These are phyloP conservation scores for Thalassiosira exigua DNA, from an alignment of 352 stramenopile genomes.

Conservation along the genomic window DNA sequence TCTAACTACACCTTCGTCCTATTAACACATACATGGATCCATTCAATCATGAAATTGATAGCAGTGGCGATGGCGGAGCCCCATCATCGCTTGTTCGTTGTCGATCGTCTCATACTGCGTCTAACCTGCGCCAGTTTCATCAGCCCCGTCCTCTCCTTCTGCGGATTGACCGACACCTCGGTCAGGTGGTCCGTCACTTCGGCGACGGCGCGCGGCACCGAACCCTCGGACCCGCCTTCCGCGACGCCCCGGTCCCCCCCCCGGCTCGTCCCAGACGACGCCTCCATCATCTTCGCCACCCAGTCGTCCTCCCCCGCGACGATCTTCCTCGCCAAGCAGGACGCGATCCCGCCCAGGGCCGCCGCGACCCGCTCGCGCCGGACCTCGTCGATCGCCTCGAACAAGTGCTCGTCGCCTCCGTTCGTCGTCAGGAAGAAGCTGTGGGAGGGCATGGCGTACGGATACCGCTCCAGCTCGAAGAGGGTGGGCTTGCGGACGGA, in stretches of 20 bases:
- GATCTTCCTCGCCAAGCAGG: constrained; percentile 33
- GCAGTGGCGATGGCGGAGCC: too few species aligned
- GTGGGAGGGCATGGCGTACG: constrained; percentile 14
- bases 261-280: not conserved
- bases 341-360: constrained; percentile 26
- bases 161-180: not conserved
- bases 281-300: constrained; percentile 25
- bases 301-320: constrained; percentile 34
- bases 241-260: not conserved
- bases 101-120: not conserved
- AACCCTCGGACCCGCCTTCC: not conserved
- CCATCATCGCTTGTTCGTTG: too few species aligned
- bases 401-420: constrained; percentile 22
- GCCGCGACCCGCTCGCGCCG: constrained; percentile 37
- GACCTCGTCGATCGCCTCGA: constrained; percentile 51
- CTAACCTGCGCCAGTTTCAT: not conserved
- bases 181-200: not conserved
- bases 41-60: too few species aligned
- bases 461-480: constrained; percentile 31
- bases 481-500: constrained; percentile 21
- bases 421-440: constrained; percentile 38
- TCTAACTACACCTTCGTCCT: too few species aligned
- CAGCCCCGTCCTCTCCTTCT: not conserved
- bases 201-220: not conserved
- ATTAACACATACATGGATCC: too few species aligned